Evolutionary conservation across 2,329 filamentous ascomycete genomes (phyloP), one percentile per base, ranked within the genome.

Genomic region (Ceratocystis lukuohia): DNA sequence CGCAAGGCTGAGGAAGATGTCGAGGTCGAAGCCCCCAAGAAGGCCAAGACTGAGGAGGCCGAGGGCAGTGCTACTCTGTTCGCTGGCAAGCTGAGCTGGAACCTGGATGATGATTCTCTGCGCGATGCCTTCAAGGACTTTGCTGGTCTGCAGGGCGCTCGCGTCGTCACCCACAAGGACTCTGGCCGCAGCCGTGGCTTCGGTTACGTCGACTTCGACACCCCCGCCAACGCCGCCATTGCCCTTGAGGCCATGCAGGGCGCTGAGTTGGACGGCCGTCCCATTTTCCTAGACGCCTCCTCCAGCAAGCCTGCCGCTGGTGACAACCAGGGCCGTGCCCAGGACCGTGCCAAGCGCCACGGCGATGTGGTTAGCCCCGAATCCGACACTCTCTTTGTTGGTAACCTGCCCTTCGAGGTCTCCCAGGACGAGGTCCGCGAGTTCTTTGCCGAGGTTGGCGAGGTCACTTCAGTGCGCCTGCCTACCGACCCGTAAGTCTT

Each of bases 31-130:
- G 77, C 78, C 17, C 74, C 81, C 68, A 90, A 89, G 83, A 89
- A 88, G 81, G 69, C 79, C 74, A 88, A 88, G 82, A 82, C 80
- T 45, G 82, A 85, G 66, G 76, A 74, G 53, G 82, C 85, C 65
- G 76, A 74, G 53, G 74, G 75, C 59, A 75, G 74, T 64, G 69
- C 75, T 45, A 72, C 73, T 46, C 85, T 96, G 65, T 96, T 96
- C 76, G 85, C 91, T 70, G 92, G 92, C 71, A 93, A 91, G 80
- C 81, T 96, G 70, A 91, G 89, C 77, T 96, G 91, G 91, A 89
- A 87, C 74, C 81, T 96, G 65, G 89, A 95, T 71, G 92, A 96
- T 76, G 85, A 91, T 70, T 84, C 84, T 78, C 85, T 96, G 70
- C 82, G 83, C 71, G 83, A 87, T 72, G 88, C 93, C 75, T 96